Base-by-base conservation (phyloP, 495 filamentous ascomycete species). In the Extremus antarcticus region DNA sequence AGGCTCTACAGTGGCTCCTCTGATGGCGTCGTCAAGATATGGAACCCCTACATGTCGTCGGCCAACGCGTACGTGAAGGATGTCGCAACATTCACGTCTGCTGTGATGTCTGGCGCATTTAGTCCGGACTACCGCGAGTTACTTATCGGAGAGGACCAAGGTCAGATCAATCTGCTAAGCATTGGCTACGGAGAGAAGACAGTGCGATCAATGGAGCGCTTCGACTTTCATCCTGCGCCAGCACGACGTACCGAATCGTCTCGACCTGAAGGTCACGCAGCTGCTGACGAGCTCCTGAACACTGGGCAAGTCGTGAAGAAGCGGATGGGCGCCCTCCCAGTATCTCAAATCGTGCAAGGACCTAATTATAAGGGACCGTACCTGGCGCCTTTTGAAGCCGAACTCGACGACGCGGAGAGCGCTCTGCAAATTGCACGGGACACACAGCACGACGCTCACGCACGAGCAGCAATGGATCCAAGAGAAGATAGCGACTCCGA, bases 1-100 rank as follows among this genome's bases (percentile, higher is more conserved):
- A 74, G 85, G 0, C 79, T 96, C 45, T 95, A 90, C 62, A 94
- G 87, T n/a, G 92, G 90, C 1, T 84, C 84, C 2, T 92, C 89
- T 0, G 92, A 98, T 64, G 91, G 92, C 0, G 73, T 85, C 0
- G 74, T 98, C 7, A 95, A 89, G 53, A 76, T 81, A 19, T 98
- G 92, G 92, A 81, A 96, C 64, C 74, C 94, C 20, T 74, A 74
- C 43, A 76, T 76, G 20, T 75, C 83, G 2, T 62, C 73, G 0
- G 75, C 79, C 35, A 73, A 83, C 64, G 78, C 73, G 0, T 75
- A 85, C 25, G 74, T 95, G n/a, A 68, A 77, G 22, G 76, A 90
- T 58, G 62, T 77, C 0, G 73, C 73, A 2, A 66, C 59, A 2
- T 66, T 84, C 0, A 52, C 72, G 3, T 73, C 77, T 9, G 77